Evolutionary conservation across 768 basidiomycete genomes (phyloP).

Genomic region (Psilocybe sp.): DNA sequence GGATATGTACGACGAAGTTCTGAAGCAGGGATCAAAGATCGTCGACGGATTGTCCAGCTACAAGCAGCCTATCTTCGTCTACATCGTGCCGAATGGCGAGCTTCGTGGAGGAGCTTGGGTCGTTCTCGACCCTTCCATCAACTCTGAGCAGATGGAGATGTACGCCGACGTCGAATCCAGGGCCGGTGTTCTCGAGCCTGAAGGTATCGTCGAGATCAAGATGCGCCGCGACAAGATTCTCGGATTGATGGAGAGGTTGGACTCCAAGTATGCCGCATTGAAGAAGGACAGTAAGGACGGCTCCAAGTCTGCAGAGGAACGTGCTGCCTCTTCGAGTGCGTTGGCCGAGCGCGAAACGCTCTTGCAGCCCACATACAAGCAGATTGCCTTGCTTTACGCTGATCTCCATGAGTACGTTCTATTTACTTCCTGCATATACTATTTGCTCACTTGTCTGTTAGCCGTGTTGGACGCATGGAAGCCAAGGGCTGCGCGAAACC

Average conservation of each 20-base stretch:
- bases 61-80: constrained; percentile 97
- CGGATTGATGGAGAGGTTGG: constrained; percentile 89
- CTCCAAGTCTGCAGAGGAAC: constrained; percentile 71
- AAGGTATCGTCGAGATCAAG: constrained; percentile 97
- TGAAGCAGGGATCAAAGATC: constrained; percentile 97
- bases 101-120: constrained; percentile 99
- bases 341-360: constrained; percentile 75
- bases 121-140: constrained; percentile 97
- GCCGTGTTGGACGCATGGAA: constrained; percentile 94
- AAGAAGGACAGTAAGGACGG: constrained; percentile 80
- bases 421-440: constrained; percentile 1
- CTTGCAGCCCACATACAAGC: constrained; percentile 88
- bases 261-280: constrained; percentile 74
- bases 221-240: constrained; percentile 94
- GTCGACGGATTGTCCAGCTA: constrained; percentile 97
- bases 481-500: constrained; percentile 93
- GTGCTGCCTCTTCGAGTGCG: constrained; percentile 62
- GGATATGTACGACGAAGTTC: constrained; percentile 97
- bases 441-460: constrained; percentile 27
- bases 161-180: constrained; percentile 95
- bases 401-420: constrained; percentile 89
- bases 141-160: constrained; percentile 98
- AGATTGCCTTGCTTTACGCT: constrained; percentile 90
- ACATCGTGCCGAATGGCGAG: constrained; percentile 98
- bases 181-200: constrained; percentile 95